phyloP scores from a whole-genome alignment of 768 basidiomycete species.

The Calocybe indica region DNA sequence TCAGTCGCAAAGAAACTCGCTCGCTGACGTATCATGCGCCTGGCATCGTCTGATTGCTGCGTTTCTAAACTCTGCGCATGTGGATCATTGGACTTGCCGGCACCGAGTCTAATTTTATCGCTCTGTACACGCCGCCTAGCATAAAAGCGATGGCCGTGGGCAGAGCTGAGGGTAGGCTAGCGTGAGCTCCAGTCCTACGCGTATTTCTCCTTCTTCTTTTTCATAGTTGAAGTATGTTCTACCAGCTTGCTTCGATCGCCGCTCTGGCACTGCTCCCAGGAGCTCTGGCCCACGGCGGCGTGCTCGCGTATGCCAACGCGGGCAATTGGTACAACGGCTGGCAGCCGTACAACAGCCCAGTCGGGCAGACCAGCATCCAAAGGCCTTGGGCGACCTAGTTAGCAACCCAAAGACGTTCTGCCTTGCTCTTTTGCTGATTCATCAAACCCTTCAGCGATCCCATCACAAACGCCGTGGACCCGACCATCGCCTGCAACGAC shows the following conservation, averaged over 20 bases:
- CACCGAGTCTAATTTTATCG: too few relatives aligned
- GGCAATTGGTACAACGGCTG: constrained; percentile 36
- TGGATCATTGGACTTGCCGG: too few relatives aligned
- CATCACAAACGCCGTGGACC: constrained; percentile 28
- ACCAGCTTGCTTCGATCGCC: constrained; percentile 22
- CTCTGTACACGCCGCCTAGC: too few relatives aligned
- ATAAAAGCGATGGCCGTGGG: too few relatives aligned
- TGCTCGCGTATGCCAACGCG: constrained; percentile 32
- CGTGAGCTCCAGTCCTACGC: neutral
- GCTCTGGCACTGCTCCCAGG: constrained; percentile 18
- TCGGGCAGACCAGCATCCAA: constrained; percentile 35
- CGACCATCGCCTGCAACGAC: constrained; percentile 40
- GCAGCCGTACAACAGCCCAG: constrained; percentile 35
- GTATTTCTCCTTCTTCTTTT: neutral
- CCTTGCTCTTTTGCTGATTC: neutral
- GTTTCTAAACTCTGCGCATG: too few relatives aligned
- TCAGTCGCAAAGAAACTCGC: too few relatives aligned
- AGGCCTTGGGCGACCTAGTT: constrained; percentile 41
- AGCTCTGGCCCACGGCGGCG: constrained; percentile 37
- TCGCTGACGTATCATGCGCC: too few relatives aligned
- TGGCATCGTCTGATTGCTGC: too few relatives aligned
- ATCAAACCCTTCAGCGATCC: constrained; percentile 26
- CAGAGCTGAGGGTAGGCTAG: neutral
- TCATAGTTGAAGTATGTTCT: constrained; percentile 15
- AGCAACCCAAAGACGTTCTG: constrained; percentile 4